Evolutionary conservation across 176 grass and related monocot species (phyloP).

Genomic region (Aegilops longissima): DNA sequence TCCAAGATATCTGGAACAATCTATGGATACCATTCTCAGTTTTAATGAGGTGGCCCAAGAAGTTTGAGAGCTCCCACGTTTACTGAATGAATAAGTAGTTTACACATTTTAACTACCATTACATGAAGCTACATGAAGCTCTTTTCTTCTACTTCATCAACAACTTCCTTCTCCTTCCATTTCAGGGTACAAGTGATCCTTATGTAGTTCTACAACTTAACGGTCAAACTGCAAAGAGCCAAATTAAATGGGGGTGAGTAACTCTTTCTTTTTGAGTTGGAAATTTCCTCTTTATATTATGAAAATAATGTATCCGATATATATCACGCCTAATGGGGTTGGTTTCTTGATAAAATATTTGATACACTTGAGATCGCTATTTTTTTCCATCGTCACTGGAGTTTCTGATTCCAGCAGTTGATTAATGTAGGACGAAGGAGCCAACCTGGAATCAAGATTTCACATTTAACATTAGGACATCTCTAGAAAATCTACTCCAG

Average conservation of each 20-base stretch:
- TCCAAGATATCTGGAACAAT: background rate
- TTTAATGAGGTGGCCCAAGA: background rate
- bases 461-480: conserved; percentile 68
- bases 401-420: conserved; percentile 37
- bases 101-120: conserved; percentile 16
- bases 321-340: background rate
- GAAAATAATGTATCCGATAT: background rate
- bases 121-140: background rate
- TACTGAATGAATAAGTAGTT: background rate
- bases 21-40: background rate
- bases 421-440: conserved; percentile 67
- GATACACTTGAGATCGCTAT: conserved; percentile 19
- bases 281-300: background rate
- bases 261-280: conserved; percentile 13
- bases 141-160: background rate
- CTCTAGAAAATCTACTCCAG: conserved; percentile 65
- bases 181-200: conserved; percentile 96
- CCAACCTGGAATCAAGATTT: conserved; percentile 94
- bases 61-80: background rate
- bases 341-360: conserved; percentile 4
- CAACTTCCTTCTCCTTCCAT: conserved; percentile 7
- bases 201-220: conserved; percentile 85
- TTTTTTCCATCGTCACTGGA: conserved; percentile 19
- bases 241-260: conserved; percentile 97
- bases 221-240: conserved; percentile 73